These are phyloP conservation scores for Diaporthe caulivora DNA, from an alignment of 2,329 filamentous ascomycete species.

Conservation along the genomic window DNA sequence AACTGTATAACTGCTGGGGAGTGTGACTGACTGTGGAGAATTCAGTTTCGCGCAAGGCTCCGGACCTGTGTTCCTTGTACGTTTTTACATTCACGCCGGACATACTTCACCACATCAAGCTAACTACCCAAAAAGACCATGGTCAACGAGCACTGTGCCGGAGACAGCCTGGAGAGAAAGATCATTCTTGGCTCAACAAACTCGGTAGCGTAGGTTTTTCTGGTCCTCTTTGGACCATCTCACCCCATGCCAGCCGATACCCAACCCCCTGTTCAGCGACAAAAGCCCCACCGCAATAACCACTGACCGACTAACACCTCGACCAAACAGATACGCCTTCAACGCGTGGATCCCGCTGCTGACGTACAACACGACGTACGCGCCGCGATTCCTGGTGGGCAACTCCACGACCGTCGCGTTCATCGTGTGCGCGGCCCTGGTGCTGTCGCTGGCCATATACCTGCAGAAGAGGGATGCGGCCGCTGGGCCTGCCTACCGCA, in stretches of 20 bases:
- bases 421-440: conserved; percentile 43
- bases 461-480: conserved; percentile 41
- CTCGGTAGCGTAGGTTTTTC: conserved; percentile 41
- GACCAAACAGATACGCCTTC: conserved; percentile 42
- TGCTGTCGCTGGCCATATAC: conserved; percentile 42
- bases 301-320: not conserved
- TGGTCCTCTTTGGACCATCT: not conserved
- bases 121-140: conserved; percentile 40
- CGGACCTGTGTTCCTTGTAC: conserved; percentile 44
- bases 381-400: conserved; percentile 44
- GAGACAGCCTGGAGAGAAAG: conserved; percentile 43
- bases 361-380: conserved; percentile 44
- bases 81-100: not conserved
- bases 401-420: conserved; percentile 44
- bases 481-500: not conserved
- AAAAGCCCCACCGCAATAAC: not conserved
- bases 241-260: too few relatives aligned
- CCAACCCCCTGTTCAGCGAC: too few relatives aligned
- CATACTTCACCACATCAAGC: not conserved
- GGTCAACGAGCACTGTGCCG: conserved; percentile 45
- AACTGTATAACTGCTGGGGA: rapidly evolving
- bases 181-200: conserved; percentile 45
- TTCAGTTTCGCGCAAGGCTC: conserved; percentile 44
- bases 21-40: not conserved
- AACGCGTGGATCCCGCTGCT: conserved; percentile 46